Base-by-base conservation (phyloP, 106 monocot genomes). In the Vanilla planifolia region DNA sequence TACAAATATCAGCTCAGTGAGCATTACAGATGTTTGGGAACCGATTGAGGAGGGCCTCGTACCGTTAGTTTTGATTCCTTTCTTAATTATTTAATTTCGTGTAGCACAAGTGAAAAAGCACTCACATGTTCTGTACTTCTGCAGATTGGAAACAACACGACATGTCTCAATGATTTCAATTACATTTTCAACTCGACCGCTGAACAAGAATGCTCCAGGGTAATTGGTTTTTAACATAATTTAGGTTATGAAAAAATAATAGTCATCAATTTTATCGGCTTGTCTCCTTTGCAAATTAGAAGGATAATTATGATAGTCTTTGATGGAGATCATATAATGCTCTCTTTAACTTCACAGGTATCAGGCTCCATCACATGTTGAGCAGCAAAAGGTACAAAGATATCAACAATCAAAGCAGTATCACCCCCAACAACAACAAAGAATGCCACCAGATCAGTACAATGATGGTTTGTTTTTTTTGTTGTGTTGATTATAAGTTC, bases 141-240 rank as follows among this genome's bases (percentile, higher is more conserved):
- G 50, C 75, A 98, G 96, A 30, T 51, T 98, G 75, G 88, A 98
- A 62, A 82, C 55, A 60, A 92, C 88, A 8, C 87, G 96, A 14
- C 88, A 88, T 82, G 91, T 98, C 42, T 98, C 96, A 33, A 88
- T 98, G 87, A 92, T 98, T n/a, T 92, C 96, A 62, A 92, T 98
- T 44, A 67, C 92, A 55, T 66, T 98, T 25, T 98, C 96, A n/a
- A 42, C 71, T 2, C 73, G 60, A 55, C 77, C 79, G 37, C 77
- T 88, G 3, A 77, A 88, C 67, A 84, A 70, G 60, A 68, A 77
- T 29, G 77, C 91, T 60, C 84, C 88, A 55, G 96, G 96, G 96
- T 96, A 74, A 72, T 26, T 16, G 2, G 30, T 53, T 71, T 48
- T n/a, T n/a, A n/a, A n/a, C n/a, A n/a, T n/a, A n/a, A n/a, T n/a